Conservation (phyloP, 495 filamentous ascomycete species). For the Apiosordaria backusii region DNA sequence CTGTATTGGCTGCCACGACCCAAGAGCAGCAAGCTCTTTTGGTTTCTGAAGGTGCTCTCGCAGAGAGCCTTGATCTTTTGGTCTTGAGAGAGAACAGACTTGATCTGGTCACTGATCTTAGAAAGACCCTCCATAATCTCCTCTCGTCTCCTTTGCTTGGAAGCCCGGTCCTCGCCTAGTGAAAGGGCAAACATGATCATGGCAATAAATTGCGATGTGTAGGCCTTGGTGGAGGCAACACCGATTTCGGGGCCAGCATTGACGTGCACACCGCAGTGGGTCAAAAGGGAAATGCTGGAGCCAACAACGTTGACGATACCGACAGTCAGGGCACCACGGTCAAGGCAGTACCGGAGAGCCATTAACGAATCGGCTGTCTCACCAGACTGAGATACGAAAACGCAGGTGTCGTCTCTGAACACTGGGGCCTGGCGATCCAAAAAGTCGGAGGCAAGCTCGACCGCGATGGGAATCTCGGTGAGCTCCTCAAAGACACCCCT, state of each 20-base stretch:
- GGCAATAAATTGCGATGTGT: conserved; percentile 97
- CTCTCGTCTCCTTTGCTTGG: conserved; percentile 86
- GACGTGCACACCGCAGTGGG: conserved; percentile 99
- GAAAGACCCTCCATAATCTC: conserved; percentile 94
- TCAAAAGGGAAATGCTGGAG: conserved; percentile 95
- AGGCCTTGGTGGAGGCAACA: conserved; percentile 98
- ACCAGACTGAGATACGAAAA: conserved; percentile 97
- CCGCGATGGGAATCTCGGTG: conserved; percentile 94
- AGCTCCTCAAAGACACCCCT: conserved; percentile 97
- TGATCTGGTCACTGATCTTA: conserved; percentile 87
- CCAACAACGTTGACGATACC: conserved; percentile 98
- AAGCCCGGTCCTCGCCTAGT: conserved; percentile 90
- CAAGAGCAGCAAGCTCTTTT: conserved; percentile 90
- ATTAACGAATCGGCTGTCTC: conserved; percentile 98
- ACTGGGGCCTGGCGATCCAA: conserved; percentile 96
- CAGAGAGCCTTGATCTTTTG: conserved; percentile 91
- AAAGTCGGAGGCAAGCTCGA: conserved; percentile 97
- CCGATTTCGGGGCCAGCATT: conserved; percentile 98
- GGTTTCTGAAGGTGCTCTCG: conserved; percentile 85
- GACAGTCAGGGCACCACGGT: conserved; percentile 93
- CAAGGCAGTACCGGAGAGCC: conserved; percentile 94
- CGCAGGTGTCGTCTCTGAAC: conserved; percentile 98
- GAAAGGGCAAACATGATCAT: conserved; percentile 99
- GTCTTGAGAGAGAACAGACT: conserved; percentile 82
- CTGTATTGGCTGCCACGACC: conserved; percentile 95